Percentiles rank a stretch among this genome's conserved stretches.
phyloP scores from a whole-genome alignment of 768 basidiomycete species.

The Lactifluus hygrophoroides region DNA sequence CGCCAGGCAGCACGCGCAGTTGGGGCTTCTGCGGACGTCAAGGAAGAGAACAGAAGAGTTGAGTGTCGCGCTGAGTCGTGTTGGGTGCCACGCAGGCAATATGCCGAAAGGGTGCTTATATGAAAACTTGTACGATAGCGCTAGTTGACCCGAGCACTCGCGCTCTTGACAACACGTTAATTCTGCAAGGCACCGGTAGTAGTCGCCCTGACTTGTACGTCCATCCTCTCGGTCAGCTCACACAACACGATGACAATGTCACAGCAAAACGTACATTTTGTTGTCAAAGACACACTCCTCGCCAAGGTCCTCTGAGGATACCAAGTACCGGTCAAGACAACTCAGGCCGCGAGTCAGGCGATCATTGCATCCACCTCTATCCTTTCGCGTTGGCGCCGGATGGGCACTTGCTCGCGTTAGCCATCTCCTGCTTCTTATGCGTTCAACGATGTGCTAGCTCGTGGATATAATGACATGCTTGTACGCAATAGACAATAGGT shows the following conservation, averaged over 20 bases:
- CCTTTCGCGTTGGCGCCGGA: conserved; percentile 61
- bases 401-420: conserved; percentile 53
- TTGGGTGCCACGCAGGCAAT: conserved; percentile 74
- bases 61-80: conserved; percentile 77
- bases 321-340: conserved; percentile 47
- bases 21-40: conserved; percentile 77
- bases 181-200: conserved; percentile 87
- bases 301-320: conserved; percentile 57
- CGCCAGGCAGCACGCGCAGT: conserved; percentile 79
- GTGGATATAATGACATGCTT: conserved; percentile 88
- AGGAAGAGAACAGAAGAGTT: conserved; percentile 96
- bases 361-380: conserved; percentile 80
- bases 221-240: neutral
- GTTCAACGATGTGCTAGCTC: conserved; percentile 77
- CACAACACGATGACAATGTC: neutral
- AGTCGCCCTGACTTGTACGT: conserved; percentile 72
- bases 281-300: conserved; percentile 89
- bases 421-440: conserved; percentile 58
- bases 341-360: no score
- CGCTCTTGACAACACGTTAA: conserved; percentile 69
- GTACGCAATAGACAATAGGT: conserved; percentile 81
- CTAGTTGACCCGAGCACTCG: conserved; percentile 59
- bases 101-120: conserved; percentile 74
- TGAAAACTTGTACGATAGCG: conserved; percentile 78
- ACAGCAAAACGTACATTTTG: conserved; percentile 54